Conservation (phyloP, 306 rosid species). For the Lagenaria siceraria region DNA sequence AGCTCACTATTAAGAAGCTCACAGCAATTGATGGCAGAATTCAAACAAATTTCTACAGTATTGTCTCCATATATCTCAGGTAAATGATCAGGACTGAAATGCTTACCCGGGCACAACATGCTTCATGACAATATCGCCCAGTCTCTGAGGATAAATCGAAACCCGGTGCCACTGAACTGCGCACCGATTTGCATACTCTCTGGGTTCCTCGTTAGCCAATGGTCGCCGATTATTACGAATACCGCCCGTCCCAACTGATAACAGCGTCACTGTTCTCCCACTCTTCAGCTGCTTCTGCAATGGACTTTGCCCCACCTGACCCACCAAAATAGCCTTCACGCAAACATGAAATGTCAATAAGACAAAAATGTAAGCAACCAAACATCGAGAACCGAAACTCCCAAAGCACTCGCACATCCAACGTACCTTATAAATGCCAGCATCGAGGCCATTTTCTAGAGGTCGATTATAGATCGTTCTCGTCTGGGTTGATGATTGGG, state of each 20-base stretch:
- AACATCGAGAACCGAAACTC: not conserved
- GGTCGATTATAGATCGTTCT: slow-evolving; percentile 16
- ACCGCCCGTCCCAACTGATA: slow-evolving; percentile 82
- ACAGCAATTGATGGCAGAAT: not conserved
- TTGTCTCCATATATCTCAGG: not conserved
- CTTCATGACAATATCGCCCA: slow-evolving; percentile 38
- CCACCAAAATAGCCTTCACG: slow-evolving; percentile 72
- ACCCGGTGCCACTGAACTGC: slow-evolving; percentile 89
- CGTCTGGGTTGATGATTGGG: not conserved
- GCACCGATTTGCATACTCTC: slow-evolving; percentile 62
- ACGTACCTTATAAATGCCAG: slow-evolving; percentile 61
- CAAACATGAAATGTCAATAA: not conserved
- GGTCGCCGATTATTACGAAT: slow-evolving; percentile 85
- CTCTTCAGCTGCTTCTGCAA: slow-evolving; percentile 63
- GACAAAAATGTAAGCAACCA: not conserved
- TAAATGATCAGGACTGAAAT: not conserved
- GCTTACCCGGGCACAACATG: slow-evolving; percentile 46
- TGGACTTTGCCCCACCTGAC: slow-evolving; percentile 72
- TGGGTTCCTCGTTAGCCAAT: slow-evolving; percentile 48
- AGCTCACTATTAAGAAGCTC: not conserved
- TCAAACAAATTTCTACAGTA: not conserved
- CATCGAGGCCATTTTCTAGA: slow-evolving; percentile 70
- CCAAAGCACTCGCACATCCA: not conserved
- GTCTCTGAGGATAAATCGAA: slow-evolving; percentile 43
- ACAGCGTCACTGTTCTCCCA: slow-evolving; percentile 44